Conservation (phyloP, 2,329 filamentous ascomycete species). For the Trichoderma harzianum region DNA sequence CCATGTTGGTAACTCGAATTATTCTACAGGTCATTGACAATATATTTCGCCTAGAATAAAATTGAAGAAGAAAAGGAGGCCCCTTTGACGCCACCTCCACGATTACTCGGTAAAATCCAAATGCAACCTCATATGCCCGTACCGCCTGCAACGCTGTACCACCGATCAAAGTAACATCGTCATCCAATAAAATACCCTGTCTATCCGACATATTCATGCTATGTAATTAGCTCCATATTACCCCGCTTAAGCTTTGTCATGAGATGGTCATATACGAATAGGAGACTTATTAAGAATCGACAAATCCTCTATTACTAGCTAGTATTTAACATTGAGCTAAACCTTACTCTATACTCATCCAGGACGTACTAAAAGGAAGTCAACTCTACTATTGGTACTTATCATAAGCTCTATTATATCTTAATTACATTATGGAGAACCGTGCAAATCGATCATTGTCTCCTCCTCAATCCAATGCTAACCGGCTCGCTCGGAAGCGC, state of each 20-base stretch:
- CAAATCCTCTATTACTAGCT: background rate
- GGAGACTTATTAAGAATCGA: background rate
- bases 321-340: background rate
- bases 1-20: background rate
- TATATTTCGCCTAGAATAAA: background rate
- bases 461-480: background rate
- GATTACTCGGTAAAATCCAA: background rate
- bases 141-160: background rate
- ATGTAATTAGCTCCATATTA: background rate
- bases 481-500: background rate
- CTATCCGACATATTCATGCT: background rate
- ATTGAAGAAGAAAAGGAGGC: background rate
- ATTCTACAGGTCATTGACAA: background rate
- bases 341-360: background rate
- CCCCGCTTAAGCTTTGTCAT: background rate
- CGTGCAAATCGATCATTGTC: background rate
- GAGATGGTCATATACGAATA: background rate
- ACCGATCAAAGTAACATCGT: background rate
- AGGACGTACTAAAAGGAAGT: background rate
- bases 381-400: background rate
- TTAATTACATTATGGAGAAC: background rate
- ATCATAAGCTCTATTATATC: background rate
- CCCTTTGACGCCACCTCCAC: background rate
- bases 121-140: background rate
- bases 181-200: background rate